Evolutionary conservation across 495 filamentous ascomycete species (phyloP).

Genomic region (Pyrenula aspistea): DNA sequence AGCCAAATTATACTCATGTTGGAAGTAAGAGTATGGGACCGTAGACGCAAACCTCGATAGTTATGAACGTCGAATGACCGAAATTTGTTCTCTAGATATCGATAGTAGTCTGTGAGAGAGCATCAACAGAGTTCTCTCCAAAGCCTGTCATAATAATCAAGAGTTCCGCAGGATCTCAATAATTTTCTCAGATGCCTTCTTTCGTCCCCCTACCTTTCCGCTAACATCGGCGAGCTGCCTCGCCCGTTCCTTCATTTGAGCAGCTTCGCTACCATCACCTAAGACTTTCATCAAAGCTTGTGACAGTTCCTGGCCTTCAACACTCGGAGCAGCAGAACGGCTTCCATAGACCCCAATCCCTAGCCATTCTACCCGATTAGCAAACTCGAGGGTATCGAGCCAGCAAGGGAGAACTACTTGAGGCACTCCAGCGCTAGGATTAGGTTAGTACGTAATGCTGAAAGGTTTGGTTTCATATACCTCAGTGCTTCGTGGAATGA

Average conservation of each 20-base stretch:
- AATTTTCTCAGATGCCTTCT: background rate
- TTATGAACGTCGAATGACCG: no score
- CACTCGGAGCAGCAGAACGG: conserved; percentile 15
- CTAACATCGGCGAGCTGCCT: background rate
- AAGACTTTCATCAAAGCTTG: conserved; percentile 19
- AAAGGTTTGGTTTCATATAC: conserved; percentile 19
- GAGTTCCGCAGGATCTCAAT: background rate
- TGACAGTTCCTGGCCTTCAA: conserved; percentile 18
- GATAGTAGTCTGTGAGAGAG: no score
- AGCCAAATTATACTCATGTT: background rate
- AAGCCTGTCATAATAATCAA: background rate
- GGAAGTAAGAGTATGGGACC: no score
- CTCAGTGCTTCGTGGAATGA: conserved; percentile 41
- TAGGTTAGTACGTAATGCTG: conserved; percentile 4
- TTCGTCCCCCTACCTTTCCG: background rate
- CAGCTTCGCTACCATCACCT: conserved; percentile 5
- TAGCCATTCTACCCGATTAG: background rate
- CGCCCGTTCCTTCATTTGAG: background rate
- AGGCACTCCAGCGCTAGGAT: background rate
- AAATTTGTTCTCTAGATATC: no score
- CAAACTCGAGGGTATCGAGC: background rate
- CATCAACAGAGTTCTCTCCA: no score
- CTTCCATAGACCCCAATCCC: conserved; percentile 1
- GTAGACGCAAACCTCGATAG: no score
- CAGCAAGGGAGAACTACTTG: background rate